phyloP scores from a whole-genome alignment of 805 yeast species.

The Cephaloascus albidus region DNA sequence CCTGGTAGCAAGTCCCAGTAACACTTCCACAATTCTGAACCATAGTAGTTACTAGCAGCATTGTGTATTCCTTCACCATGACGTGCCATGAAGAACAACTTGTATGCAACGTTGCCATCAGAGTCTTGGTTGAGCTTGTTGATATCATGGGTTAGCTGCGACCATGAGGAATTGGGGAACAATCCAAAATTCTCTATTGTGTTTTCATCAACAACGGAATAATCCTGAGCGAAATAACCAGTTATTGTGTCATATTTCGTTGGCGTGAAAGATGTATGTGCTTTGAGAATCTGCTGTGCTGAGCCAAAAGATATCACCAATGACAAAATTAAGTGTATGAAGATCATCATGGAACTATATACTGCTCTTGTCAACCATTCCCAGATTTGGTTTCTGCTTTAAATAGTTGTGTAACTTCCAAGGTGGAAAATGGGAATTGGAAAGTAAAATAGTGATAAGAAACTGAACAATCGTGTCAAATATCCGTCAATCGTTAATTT shows the following conservation, averaged over 20 bases:
- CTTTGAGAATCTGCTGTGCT: too few species aligned
- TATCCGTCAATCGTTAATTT: too few species aligned
- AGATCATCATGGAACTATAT: too few species aligned
- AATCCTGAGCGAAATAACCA: neutral
- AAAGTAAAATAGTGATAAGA: too few species aligned
- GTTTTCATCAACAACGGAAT: neutral
- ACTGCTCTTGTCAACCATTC: too few species aligned
- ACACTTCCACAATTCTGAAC: slow-evolving; percentile 27
- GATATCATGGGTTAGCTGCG: neutral
- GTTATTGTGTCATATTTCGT: neutral
- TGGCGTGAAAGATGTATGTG: too few species aligned
- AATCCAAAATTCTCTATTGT: neutral
- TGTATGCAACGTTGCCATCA: slow-evolving; percentile 16
- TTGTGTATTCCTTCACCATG: slow-evolving; percentile 38
- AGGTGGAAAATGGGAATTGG: too few species aligned
- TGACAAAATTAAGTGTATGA: too few species aligned
- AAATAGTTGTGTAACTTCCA: too few species aligned
- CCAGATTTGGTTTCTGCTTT: too few species aligned
- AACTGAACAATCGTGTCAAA: too few species aligned
- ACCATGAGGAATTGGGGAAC: neutral
- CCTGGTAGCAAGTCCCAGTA: slow-evolving; percentile 29
- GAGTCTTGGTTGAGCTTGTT: slow-evolving; percentile 10
- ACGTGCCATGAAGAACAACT: slow-evolving; percentile 28
- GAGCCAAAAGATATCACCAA: too few species aligned
- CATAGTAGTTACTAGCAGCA: slow-evolving; percentile 26